These are phyloP conservation scores for Corylus heterophylla DNA, from an alignment of 306 rosid species.

Conservation along the genomic window DNA sequence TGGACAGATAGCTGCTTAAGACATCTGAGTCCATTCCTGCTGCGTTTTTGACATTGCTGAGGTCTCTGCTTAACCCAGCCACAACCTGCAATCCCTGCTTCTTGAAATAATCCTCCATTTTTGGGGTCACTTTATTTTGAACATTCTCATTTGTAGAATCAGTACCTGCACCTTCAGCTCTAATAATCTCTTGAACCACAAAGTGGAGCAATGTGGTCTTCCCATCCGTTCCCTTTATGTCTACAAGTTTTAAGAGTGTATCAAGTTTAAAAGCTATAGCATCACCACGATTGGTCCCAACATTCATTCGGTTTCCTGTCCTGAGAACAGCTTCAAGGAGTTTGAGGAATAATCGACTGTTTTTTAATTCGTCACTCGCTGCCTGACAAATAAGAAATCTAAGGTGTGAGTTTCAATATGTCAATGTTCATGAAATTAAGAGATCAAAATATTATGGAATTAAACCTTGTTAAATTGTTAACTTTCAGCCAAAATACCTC, in stretches of 20 bases:
- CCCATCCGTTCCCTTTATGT: slow-evolving; percentile 97
- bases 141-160: slow-evolving; percentile 54
- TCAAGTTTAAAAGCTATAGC: slow-evolving; percentile 94
- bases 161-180: slow-evolving; percentile 72
- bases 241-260: slow-evolving; percentile 86
- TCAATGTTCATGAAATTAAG: slow-evolving; percentile 23
- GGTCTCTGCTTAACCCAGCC: slow-evolving; percentile 90
- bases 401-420: slow-evolving; percentile 26
- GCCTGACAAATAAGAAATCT: slow-evolving; percentile 53
- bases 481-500: slow-evolving; percentile 52
- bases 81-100: slow-evolving; percentile 90
- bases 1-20: slow-evolving; percentile 77
- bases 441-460: slow-evolving; percentile 16
- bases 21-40: slow-evolving; percentile 99
- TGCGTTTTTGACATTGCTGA: slow-evolving; percentile 74
- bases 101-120: slow-evolving; percentile 67
- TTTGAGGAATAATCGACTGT: slow-evolving; percentile 85
- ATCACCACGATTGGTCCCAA: slow-evolving; percentile 94
- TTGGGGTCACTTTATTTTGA: slow-evolving; percentile 44
- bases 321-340: slow-evolving; percentile 97
- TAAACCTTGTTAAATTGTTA: slow-evolving; percentile 19
- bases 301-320: slow-evolving; percentile 99
- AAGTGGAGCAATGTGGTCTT: slow-evolving; percentile 94
- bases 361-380: slow-evolving; percentile 86
- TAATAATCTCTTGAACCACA: slow-evolving; percentile 97